A percentile compares a stretch with the other conserved stretches of the same genome.
Conservation (phyloP, 2,329 filamentous ascomycete genomes). For the Acrodontium crateriforme region DNA sequence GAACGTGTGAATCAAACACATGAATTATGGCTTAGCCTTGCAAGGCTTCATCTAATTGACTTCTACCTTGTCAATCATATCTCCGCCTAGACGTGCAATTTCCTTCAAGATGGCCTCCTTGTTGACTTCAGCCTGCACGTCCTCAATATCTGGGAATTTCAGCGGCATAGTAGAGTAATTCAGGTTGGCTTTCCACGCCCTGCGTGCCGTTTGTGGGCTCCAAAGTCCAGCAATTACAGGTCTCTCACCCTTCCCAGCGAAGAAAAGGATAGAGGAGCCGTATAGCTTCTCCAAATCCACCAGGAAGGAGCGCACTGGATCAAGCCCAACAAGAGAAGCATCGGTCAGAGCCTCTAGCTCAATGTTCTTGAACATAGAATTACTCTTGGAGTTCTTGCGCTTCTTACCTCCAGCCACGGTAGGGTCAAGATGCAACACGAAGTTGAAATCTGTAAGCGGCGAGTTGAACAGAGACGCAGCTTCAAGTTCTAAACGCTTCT, state of each 20-base stretch:
- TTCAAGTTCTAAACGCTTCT: conserved; percentile 23
- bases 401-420: conserved; percentile 21
- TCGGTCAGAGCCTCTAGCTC: conserved; percentile 40
- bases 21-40: conserved; percentile 9
- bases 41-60: conserved; percentile 14
- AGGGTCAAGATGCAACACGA: conserved; percentile 57
- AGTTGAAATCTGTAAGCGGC: conserved; percentile 65
- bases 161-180: conserved; percentile 51
- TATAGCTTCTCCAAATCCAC: conserved; percentile 55
- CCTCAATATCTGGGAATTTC: conserved; percentile 22
- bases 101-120: conserved; percentile 54
- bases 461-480: conserved; percentile 55
- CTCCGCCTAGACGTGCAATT: conserved; percentile 49
- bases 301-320: conserved; percentile 51
- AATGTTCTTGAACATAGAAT: conserved; percentile 67
- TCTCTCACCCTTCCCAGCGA: conserved; percentile 49
- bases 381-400: conserved; percentile 25
- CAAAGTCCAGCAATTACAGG: conserved; percentile 50
- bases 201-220: conserved; percentile 42
- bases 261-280: conserved; percentile 60
- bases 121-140: conserved; percentile 44
- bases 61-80: conserved; percentile 55
- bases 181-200: conserved; percentile 57
- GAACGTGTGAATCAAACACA: too few species aligned
- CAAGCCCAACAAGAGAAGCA: conserved; percentile 36